Percentiles rank a stretch among this genome's conserved stretches.
Conservation (phyloP, 2,329 filamentous ascomycete species). For the Coleophoma cylindrospora region DNA sequence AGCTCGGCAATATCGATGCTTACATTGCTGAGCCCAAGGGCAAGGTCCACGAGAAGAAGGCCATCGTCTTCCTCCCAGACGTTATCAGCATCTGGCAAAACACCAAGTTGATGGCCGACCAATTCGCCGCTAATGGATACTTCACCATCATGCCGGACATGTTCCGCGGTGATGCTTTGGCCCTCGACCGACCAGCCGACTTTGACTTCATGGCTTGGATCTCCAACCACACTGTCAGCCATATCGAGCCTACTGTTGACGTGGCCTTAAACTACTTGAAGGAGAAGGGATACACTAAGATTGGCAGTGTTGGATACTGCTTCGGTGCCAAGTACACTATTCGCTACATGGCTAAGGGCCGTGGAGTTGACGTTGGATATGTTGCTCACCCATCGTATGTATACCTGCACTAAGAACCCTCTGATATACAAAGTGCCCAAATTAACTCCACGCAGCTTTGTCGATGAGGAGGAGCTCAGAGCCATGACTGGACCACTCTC, state of each 20-base stretch:
- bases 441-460: slow-evolving; percentile 38
- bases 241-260: slow-evolving; percentile 35
- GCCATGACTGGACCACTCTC: slow-evolving; percentile 63
- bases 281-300: slow-evolving; percentile 48
- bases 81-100: slow-evolving; percentile 42
- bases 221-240: slow-evolving; percentile 19
- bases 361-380: slow-evolving; percentile 64
- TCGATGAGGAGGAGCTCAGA: slow-evolving; percentile 60
- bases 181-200: slow-evolving; percentile 40
- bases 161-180: slow-evolving; percentile 61
- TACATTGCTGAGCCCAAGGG: slow-evolving; percentile 24
- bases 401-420: no score
- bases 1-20: slow-evolving; percentile 23
- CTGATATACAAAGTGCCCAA: no score
- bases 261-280: slow-evolving; percentile 52
- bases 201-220: slow-evolving; percentile 46
- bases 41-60: slow-evolving; percentile 22
- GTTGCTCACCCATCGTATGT: slow-evolving; percentile 63
- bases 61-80: slow-evolving; percentile 25
- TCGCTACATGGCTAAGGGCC: slow-evolving; percentile 55
- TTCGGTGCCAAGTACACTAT: slow-evolving; percentile 73
- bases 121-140: slow-evolving; percentile 61
- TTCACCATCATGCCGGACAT: slow-evolving; percentile 59
- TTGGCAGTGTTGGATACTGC: slow-evolving; percentile 69
- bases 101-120: slow-evolving; percentile 64